A percentile compares a stretch with the other conserved stretches of the same genome.
These are phyloP conservation scores for Glaciozyma antarctica DNA, from an alignment of 768 basidiomycete genomes.

Conservation along the genomic window DNA sequence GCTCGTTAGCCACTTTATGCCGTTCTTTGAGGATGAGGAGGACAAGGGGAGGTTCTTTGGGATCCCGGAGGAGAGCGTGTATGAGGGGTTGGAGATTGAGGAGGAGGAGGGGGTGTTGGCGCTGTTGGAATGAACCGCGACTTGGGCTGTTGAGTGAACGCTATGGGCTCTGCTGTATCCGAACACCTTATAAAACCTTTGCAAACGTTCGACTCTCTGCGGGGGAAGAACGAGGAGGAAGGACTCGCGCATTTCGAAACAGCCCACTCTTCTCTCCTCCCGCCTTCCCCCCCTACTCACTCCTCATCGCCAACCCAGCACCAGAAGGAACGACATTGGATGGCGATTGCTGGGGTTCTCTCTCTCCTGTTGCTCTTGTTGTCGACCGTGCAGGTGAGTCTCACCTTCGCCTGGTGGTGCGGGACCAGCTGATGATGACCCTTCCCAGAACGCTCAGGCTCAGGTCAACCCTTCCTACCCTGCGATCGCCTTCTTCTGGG, in stretches of 20 bases:
- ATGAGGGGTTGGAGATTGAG: slow-evolving; percentile 45
- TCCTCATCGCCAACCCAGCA: neutral
- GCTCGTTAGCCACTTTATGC: slow-evolving; percentile 69
- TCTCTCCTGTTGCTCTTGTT: too few relatives aligned
- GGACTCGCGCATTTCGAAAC: too few relatives aligned
- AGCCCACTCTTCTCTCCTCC: neutral
- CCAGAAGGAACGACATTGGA: too few relatives aligned
- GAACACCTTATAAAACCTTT: too few relatives aligned
- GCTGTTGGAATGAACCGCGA: neutral
- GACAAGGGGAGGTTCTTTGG: slow-evolving; percentile 56
- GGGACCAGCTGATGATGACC: neutral
- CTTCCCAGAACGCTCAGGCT: neutral
- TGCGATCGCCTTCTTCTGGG: slow-evolving; percentile 22
- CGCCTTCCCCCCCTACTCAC: too few relatives aligned
- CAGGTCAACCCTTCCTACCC: neutral
- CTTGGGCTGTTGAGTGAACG: neutral
- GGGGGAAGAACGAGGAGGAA: too few relatives aligned
- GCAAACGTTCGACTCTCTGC: too few relatives aligned
- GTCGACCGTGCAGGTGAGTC: too few relatives aligned
- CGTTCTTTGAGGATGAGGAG: slow-evolving; percentile 66
- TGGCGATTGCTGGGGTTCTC: too few relatives aligned
- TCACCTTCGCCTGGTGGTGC: neutral
- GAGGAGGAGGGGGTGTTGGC: neutral
- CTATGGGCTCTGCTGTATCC: neutral
- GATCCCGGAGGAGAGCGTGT: slow-evolving; percentile 66